Evolutionary conservation across 768 basidiomycete genomes (phyloP), one percentile per base, ranked within the genome.

Genomic region (Dendrothele bispora): DNA sequence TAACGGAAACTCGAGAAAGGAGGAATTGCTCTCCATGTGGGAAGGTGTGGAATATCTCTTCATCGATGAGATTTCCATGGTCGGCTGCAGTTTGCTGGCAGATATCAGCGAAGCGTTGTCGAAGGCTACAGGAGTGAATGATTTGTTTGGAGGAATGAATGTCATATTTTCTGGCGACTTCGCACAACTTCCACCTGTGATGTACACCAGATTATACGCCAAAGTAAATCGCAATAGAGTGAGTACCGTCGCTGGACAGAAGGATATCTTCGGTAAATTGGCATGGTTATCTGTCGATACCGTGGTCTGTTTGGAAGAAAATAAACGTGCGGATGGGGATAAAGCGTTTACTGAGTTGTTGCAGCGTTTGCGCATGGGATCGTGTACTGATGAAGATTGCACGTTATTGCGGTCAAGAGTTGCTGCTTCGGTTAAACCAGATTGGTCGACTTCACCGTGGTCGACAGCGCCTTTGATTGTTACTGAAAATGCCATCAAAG

Each of bases 401-500:
- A 22, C 14, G 1, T 12, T 58, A 7, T 20, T 62, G 5, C 42
- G 52, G 4, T 39, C 48, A 1, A 37, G 62, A 2, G 3, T 59
- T 0, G 25, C 57, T 0, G 7, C 20, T 5, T 36, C 27, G 5
- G 21, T 47, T 0, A 15, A 39, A 0, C 17, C 40, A 18, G 29
- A 56, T 12, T 46, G 39, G 30, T 8, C 20, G 0, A 1, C 21
- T 3, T 30, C 39, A 1, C 29, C 21, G 1, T 61, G 61, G 60
- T 5, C 2, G 0, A 11, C 25, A 2, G 55, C 60, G 0, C 58
- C 64, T 0, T 34, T 63, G 2, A 57, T 66, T 17, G 60, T 64
- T 0, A 47, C 49, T 3, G 50, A 60, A 7, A 64, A 66, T 38
- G 48, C 37, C 0, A 41, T 55, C 2, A 65, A 65, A 34, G 61